phyloP scores from a whole-genome alignment of 148 eudicot species.

The Beta vulgaris region DNA sequence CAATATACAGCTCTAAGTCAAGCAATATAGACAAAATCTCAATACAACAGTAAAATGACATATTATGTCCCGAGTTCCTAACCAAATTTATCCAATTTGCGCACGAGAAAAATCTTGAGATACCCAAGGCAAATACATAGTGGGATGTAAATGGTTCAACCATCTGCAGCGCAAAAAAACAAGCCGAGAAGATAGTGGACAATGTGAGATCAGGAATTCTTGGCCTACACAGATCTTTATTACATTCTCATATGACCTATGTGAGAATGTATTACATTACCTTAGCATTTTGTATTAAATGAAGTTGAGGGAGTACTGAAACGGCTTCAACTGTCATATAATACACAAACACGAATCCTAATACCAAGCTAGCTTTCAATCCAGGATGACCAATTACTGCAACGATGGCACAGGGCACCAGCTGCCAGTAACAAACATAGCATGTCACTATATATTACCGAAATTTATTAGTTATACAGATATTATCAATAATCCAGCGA shows the following conservation, averaged over 20 bases:
- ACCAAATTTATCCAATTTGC: slow-evolving; percentile 91
- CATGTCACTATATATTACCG: background rate
- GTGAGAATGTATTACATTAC: slow-evolving; percentile 35
- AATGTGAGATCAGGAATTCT: no score
- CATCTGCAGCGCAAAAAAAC: slow-evolving; percentile 45
- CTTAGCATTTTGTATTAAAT: slow-evolving; percentile 81
- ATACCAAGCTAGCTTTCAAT: slow-evolving; percentile 3
- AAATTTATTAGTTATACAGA: no score
- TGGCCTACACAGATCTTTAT: no score
- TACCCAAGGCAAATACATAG: slow-evolving; percentile 82
- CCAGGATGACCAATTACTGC: slow-evolving; percentile 57
- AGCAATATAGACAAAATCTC: background rate
- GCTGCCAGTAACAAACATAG: slow-evolving; percentile 31
- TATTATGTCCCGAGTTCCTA: no score
- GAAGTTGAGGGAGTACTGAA: slow-evolving; percentile 85
- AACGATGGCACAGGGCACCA: slow-evolving; percentile 63
- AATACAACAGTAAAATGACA: background rate
- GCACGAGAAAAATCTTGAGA: slow-evolving; percentile 70
- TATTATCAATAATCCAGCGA: no score
- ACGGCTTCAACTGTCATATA: slow-evolving; percentile 63
- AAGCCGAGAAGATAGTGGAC: no score
- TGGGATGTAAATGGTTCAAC: slow-evolving; percentile 83
- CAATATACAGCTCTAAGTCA: background rate
- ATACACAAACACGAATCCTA: slow-evolving; percentile 56
- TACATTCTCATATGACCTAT: no score